Evolutionary conservation across 257 asterid genomes (phyloP).

Genomic region (Solanum stenotomum): DNA sequence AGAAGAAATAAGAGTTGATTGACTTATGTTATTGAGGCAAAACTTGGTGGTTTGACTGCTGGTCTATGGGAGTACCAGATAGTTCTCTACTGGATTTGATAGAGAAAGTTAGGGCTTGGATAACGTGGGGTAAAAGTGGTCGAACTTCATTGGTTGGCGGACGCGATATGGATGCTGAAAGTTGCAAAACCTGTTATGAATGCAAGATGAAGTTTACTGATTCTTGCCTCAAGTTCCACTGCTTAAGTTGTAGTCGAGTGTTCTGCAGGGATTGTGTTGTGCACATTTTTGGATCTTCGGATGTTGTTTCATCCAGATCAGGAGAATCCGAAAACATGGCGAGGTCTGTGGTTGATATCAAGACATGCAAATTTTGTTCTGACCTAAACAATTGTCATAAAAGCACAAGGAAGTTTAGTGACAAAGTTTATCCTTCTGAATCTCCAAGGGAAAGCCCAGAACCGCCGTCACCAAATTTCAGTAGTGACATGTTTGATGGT

Average conservation of each 20-base stretch:
- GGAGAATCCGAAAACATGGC: slow-evolving; percentile 11
- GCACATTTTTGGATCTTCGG: slow-evolving; percentile 24
- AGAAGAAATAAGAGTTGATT: not conserved
- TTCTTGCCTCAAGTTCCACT: slow-evolving; percentile 38
- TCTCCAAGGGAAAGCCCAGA: slow-evolving; percentile 71
- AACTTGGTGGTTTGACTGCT: slow-evolving; percentile 23
- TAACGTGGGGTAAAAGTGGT: slow-evolving; percentile 37
- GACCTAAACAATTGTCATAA: slow-evolving; percentile 25
- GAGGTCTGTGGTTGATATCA: slow-evolving; percentile 17
- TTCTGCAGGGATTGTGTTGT: slow-evolving; percentile 48
- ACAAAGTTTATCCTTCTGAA: slow-evolving; percentile 69
- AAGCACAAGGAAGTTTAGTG: slow-evolving; percentile 37
- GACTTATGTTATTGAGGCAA: slow-evolving; percentile 2
- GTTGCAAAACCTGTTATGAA: slow-evolving; percentile 24
- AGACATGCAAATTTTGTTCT: slow-evolving; percentile 49
- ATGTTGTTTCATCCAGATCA: slow-evolving; percentile 14
- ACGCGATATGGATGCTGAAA: slow-evolving; percentile 33
- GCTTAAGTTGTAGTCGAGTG: slow-evolving; percentile 49
- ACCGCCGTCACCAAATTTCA: slow-evolving; percentile 70
- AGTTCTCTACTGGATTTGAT: slow-evolving; percentile 43
- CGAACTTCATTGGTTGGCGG: slow-evolving; percentile 15
- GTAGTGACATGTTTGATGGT: slow-evolving; percentile 53
- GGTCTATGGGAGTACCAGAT: slow-evolving; percentile 67
- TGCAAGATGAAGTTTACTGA: slow-evolving; percentile 33
- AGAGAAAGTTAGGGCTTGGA: slow-evolving; percentile 60